A percentile compares a stretch with the other conserved stretches of the same genome.
phyloP scores from a whole-genome alignment of 2,329 filamentous ascomycete genomes.

The Salinomyces thailandicus region DNA sequence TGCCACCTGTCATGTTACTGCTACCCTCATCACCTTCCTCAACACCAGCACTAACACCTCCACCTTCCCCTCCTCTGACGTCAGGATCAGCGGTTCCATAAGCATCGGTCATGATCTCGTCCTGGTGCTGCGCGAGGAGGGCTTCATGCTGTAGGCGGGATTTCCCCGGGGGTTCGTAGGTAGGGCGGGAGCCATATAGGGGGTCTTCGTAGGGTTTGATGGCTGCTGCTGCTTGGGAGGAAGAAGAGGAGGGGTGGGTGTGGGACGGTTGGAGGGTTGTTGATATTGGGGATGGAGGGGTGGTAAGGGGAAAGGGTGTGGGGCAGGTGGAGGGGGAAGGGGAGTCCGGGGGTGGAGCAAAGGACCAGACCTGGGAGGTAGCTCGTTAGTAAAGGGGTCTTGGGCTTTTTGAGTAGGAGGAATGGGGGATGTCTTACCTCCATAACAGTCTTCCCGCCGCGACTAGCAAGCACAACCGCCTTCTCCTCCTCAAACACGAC shows the following conservation, averaged over 20 bases:
- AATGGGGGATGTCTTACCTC: constrained; percentile 50
- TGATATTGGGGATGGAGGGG: no score
- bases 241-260: background rate
- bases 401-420: no score
- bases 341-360: constrained; percentile 65
- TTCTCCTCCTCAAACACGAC: constrained; percentile 96
- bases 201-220: constrained; percentile 21
- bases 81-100: constrained; percentile 7
- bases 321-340: background rate
- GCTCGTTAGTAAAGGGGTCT: background rate
- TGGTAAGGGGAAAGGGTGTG: background rate
- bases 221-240: constrained; percentile 1
- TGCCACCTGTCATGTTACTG: background rate
- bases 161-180: constrained; percentile 7
- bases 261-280: no score
- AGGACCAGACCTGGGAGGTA: constrained; percentile 91
- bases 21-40: no score
- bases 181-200: constrained; percentile 18
- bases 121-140: constrained; percentile 10
- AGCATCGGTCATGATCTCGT: constrained; percentile 19
- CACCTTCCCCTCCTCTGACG: background rate
- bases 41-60: no score
- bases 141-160: background rate
- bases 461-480: constrained; percentile 86
- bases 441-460: constrained; percentile 84